These are phyloP conservation scores for Pseudonitzschia delicatissima DNA, from an alignment of 108 stramenopile species.

Conservation along the genomic window DNA sequence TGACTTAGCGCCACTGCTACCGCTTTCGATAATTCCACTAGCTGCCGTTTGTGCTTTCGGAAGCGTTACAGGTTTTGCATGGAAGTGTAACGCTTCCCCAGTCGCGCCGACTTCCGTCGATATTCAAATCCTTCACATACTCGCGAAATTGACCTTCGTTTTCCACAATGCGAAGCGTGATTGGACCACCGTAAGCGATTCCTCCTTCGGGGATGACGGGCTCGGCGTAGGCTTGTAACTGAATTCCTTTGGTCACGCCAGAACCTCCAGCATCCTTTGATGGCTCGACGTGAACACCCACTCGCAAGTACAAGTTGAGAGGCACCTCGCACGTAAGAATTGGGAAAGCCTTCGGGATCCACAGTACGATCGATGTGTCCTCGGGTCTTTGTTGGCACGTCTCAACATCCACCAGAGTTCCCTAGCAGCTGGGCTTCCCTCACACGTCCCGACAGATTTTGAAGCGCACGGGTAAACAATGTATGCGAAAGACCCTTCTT, in stretches of 20 bases:
- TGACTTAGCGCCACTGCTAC: conserved; percentile 8
- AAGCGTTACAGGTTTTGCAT: conserved; percentile 76
- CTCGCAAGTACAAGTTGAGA: conserved; percentile 71
- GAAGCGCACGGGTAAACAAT: conserved; percentile 73
- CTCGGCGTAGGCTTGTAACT: conserved; percentile 69
- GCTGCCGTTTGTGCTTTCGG: conserved; percentile 65
- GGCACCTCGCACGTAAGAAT: conserved; percentile 77
- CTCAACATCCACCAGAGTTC: conserved; percentile 73
- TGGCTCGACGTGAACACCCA: conserved; percentile 81
- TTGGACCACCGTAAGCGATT: conserved; percentile 72
- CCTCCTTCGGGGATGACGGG: conserved; percentile 83
- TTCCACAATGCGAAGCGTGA: conserved; percentile 82
- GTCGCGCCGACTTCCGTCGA: conserved; percentile 79
- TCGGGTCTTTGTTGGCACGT: conserved; percentile 48
- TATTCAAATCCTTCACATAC: conserved; percentile 66
- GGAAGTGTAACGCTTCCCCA: conserved; percentile 78
- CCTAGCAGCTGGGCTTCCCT: conserved; percentile 78
- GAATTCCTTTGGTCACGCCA: conserved; percentile 69
- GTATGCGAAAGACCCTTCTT: conserved; percentile 79
- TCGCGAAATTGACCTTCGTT: conserved; percentile 83
- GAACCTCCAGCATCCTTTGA: conserved; percentile 50
- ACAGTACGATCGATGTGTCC: conserved; percentile 53
- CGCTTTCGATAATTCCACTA: conserved; percentile 42
- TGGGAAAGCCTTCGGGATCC: conserved; percentile 85
- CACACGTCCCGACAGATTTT: conserved; percentile 71